These are phyloP conservation scores for Lentinula detonsa DNA, from an alignment of 768 basidiomycete species.

Conservation along the genomic window DNA sequence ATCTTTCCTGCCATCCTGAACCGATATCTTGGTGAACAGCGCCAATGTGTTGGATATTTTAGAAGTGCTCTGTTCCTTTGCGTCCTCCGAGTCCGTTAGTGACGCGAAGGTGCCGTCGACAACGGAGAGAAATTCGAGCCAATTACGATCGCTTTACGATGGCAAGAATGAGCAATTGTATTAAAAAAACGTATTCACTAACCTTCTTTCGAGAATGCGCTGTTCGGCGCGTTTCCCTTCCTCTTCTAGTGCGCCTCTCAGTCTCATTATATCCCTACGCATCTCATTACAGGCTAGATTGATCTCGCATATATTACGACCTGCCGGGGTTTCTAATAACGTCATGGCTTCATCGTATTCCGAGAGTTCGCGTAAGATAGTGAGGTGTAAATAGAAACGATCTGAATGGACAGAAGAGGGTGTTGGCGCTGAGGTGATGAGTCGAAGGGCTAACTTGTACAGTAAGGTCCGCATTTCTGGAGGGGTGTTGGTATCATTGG, in stretches of 20 bases:
- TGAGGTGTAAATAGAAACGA: conserved; percentile 71
- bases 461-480: conserved; percentile 59
- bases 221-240: conserved; percentile 58
- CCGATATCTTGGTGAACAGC: conserved; percentile 51
- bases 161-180: neutral
- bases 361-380: conserved; percentile 62
- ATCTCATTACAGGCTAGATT: conserved; percentile 73
- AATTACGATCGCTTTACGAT: conserved; percentile 64
- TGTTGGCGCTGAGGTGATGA: conserved; percentile 56
- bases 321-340: conserved; percentile 63
- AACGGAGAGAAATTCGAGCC: conserved; percentile 76
- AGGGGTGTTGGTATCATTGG: conserved; percentile 61
- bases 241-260: conserved; percentile 48
- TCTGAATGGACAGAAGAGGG: conserved; percentile 65
- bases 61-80: conserved; percentile 29
- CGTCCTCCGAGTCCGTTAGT: conserved; percentile 25
- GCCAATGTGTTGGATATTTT: conserved; percentile 37
- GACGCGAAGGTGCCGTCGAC: conserved; percentile 60
- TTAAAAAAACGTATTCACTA: conserved; percentile 15
- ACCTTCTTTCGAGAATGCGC: conserved; percentile 58
- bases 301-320: conserved; percentile 58
- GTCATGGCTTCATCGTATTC: conserved; percentile 66
- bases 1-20: conserved; percentile 65
- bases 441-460: conserved; percentile 71
- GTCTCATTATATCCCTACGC: conserved; percentile 63